phyloP scores from a whole-genome alignment of 768 basidiomycete species.

The Rhodotorula sphaerocarpa region DNA sequence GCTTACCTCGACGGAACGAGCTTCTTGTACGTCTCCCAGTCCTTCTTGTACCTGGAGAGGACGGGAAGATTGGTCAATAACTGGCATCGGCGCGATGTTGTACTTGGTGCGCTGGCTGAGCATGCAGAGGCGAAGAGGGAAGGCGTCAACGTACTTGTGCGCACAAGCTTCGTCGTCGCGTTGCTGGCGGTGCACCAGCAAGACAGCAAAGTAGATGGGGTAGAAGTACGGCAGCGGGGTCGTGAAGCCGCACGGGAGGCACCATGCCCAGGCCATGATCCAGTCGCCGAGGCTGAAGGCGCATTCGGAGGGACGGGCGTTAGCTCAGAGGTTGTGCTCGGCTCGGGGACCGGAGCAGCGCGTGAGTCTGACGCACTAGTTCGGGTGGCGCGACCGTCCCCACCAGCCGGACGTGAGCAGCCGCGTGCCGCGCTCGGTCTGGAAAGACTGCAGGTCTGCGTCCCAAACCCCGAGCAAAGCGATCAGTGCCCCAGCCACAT shows the following conservation, averaged over 20 bases:
- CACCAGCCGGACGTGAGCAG: slow-evolving; percentile 95
- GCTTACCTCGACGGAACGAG: slow-evolving; percentile 59
- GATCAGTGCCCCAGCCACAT: not conserved
- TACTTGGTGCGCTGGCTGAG: too few relatives aligned
- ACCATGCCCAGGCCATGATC: slow-evolving; percentile 87
- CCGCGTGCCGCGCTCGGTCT: slow-evolving; percentile 77
- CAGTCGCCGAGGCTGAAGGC: slow-evolving; percentile 43
- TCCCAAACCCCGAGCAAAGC: not conserved
- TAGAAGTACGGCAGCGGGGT: slow-evolving; percentile 97
- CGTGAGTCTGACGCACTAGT: slow-evolving; percentile 66
- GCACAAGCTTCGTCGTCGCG: slow-evolving; percentile 87
- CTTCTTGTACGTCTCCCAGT: slow-evolving; percentile 84
- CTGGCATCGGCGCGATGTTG: too few relatives aligned
- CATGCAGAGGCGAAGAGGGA: too few relatives aligned
- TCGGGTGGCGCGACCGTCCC: slow-evolving; percentile 87
- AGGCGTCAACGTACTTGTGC: slow-evolving; percentile 57
- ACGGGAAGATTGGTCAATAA: not conserved
- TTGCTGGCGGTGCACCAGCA: slow-evolving; percentile 79
- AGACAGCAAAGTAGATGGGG: slow-evolving; percentile 72
- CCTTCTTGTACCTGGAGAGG: slow-evolving; percentile 68
- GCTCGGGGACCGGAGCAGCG: not conserved
- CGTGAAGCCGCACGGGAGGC: slow-evolving; percentile 77
- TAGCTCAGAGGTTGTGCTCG: not conserved
- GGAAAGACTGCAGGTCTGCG: slow-evolving; percentile 66
- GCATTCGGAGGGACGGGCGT: not conserved